A percentile compares a stretch with the other conserved stretches of the same genome.
Evolutionary conservation across 345 rosid species (phyloP).

Genomic region (Mangifera indica): DNA sequence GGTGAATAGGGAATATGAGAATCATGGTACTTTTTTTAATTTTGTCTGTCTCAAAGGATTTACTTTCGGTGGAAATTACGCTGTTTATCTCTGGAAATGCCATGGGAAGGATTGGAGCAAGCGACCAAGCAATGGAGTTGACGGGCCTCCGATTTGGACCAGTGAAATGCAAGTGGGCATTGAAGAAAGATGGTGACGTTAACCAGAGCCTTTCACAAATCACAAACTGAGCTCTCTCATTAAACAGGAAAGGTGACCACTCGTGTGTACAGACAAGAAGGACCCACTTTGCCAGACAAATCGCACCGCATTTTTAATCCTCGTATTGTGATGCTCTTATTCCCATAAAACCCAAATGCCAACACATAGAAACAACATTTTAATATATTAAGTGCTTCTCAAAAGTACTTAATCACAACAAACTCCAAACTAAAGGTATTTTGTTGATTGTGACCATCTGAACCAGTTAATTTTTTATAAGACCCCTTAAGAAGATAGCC

Average conservation of each 20-base stretch:
- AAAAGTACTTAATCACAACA: no score
- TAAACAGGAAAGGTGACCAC: not conserved
- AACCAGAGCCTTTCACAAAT: no score
- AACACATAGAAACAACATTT: no score
- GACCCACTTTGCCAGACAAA: not conserved
- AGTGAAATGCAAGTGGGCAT: not conserved
- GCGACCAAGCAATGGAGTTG: not conserved
- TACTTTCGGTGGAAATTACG: not conserved
- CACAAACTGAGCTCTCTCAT: not conserved
- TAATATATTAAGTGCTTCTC: no score
- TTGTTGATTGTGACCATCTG: not conserved
- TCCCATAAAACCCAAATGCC: no score
- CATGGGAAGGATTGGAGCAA: not conserved
- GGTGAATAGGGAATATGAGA: no score
- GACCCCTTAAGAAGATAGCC: conserved; percentile 27
- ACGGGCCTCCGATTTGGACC: not conserved
- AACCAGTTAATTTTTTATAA: conserved; percentile 1
- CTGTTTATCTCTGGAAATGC: not conserved
- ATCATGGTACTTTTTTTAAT: no score
- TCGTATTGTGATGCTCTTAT: no score
- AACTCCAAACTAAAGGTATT: no score
- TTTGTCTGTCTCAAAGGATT: not conserved
- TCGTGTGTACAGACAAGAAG: not conserved
- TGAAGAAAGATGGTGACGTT: not conserved
- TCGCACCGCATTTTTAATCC: no score